phyloP scores from a whole-genome alignment of 495 filamentous ascomycete species.

The Aspergillus diversus region DNA sequence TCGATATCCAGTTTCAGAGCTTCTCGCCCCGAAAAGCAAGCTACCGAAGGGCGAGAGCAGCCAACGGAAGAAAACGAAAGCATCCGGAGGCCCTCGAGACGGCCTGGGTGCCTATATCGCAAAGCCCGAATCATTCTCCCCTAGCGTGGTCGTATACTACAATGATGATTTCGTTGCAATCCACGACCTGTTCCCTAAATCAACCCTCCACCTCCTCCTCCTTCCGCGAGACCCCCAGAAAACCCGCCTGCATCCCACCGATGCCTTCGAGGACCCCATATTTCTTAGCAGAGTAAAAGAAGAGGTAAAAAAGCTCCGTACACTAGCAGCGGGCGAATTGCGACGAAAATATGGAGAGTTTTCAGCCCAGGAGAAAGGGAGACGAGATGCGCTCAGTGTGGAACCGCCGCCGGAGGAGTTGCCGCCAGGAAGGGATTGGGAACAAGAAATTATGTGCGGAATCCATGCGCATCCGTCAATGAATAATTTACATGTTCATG shows the following conservation, averaged over 20 bases:
- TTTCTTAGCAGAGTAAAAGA: constrained; percentile 69
- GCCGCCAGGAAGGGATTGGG: constrained; percentile 78
- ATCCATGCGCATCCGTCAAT: constrained; percentile 89
- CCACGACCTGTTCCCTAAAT: constrained; percentile 83
- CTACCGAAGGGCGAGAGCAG: constrained; percentile 38
- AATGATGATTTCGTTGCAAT: constrained; percentile 76
- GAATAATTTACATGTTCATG: constrained; percentile 90
- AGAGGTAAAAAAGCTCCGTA: constrained; percentile 63
- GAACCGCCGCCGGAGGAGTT: constrained; percentile 51
- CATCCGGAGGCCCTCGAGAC: constrained; percentile 52
- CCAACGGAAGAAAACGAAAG: constrained; percentile 35
- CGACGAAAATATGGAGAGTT: constrained; percentile 66
- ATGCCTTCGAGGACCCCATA: constrained; percentile 69
- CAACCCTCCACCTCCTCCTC: constrained; percentile 81
- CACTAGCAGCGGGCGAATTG: constrained; percentile 74
- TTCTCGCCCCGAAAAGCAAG: constrained; percentile 67
- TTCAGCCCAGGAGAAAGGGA: constrained; percentile 62
- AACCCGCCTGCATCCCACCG: constrained; percentile 71
- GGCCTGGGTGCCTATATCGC: constrained; percentile 72
- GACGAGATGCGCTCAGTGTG: constrained; percentile 57
- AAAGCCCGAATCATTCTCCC: constrained; percentile 65
- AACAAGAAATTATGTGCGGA: constrained; percentile 72
- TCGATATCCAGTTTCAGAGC: constrained; percentile 60
- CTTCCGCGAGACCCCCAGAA: constrained; percentile 72
- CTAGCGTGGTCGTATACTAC: constrained; percentile 67